These are phyloP conservation scores for Amaranthus palmeri DNA, from an alignment of 148 eudicot genomes.

Conservation along the genomic window DNA sequence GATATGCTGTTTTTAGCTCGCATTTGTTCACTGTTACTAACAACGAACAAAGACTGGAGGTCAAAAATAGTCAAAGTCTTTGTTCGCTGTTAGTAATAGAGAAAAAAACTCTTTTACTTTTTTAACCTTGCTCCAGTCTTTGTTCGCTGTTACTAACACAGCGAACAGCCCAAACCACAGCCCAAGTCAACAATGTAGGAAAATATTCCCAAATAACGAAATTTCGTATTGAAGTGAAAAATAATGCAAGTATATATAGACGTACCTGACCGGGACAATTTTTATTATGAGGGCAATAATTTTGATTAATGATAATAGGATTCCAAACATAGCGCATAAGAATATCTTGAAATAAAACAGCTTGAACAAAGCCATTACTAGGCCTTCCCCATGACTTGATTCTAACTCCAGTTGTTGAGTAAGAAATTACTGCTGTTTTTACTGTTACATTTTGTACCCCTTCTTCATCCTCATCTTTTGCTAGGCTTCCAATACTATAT, in stretches of 20 bases:
- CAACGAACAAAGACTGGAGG: too few relatives aligned
- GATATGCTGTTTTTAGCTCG: too few relatives aligned
- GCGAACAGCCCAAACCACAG: too few relatives aligned
- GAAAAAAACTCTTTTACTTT: too few relatives aligned
- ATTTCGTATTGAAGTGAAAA: too few relatives aligned
- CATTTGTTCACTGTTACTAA: too few relatives aligned
- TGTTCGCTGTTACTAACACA: too few relatives aligned
- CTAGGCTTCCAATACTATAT: slow-evolving; percentile 44
- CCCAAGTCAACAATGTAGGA: too few relatives aligned
- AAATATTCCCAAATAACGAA: too few relatives aligned
- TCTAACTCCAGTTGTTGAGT: slow-evolving; percentile 38
- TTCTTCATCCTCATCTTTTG: slow-evolving; percentile 30
- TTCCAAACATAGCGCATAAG: slow-evolving; percentile 33
- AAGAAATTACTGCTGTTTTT: slow-evolving; percentile 20
- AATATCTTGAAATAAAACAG: slow-evolving; percentile 31
- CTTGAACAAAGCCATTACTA: slow-evolving; percentile 38
- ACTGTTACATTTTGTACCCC: slow-evolving; percentile 49
- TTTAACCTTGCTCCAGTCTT: too few relatives aligned
- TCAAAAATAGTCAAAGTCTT: too few relatives aligned
- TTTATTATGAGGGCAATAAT: slow-evolving; percentile 31
- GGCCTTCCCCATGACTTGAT: slow-evolving; percentile 49
- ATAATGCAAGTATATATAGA: neutral
- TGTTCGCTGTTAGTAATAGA: too few relatives aligned
- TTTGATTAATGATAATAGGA: slow-evolving; percentile 43
- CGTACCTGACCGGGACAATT: slow-evolving; percentile 34